Base-by-base conservation (phyloP, 176 grass and related monocot species). In the Hsuehochloa calcarea region DNA sequence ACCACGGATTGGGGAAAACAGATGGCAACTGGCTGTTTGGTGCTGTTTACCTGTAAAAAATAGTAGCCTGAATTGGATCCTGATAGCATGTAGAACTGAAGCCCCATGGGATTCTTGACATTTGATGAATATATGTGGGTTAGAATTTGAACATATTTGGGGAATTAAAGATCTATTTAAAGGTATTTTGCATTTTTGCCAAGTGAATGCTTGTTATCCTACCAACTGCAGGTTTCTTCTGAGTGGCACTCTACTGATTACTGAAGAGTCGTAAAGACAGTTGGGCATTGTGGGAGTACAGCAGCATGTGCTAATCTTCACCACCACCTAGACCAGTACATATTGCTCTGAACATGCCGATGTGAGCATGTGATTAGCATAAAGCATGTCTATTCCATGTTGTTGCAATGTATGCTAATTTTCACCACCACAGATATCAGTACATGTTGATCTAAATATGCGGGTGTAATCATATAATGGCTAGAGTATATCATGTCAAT, bases 161-260 rank as follows among this genome's bases (percentile, higher is more conserved):
- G 14, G 17, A 43, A 46, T 59, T 22, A 38, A 73, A 50, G 5
- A n/a, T 40, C 8, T n/a, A 16, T 55, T n/a, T n/a, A 58, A 58
- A n/a, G 8, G 9, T 29, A 20, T 78, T n/a, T n/a, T n/a, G n/a
- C n/a, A n/a, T n/a, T 73, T 62, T 77, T 44, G 35, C 6, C 10
- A 35, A 56, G 0, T 72, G 10, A 71, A 73, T 74, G 13, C 3
- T 82, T 71, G 68, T 41, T 72, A 12, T 54, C 11, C 62, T 80
- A 25, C n/a, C 74, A 79, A 75, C 35, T 72, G 72, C 78, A 90
- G 88, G 83, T 78, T 86, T 90, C 72, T 90, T 90, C 65, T 90
- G 63, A 47, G 26, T 22, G 5, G 5, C 13, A 25, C n/a, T n/a
- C n/a, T n/a, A n/a, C n/a, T n/a, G n/a, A n/a, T n/a, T n/a, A 17